Percentiles rank a stretch among this genome's conserved stretches.
phyloP scores from a whole-genome alignment of 208 protist species.

The Wallacemonas sp. region DNA sequence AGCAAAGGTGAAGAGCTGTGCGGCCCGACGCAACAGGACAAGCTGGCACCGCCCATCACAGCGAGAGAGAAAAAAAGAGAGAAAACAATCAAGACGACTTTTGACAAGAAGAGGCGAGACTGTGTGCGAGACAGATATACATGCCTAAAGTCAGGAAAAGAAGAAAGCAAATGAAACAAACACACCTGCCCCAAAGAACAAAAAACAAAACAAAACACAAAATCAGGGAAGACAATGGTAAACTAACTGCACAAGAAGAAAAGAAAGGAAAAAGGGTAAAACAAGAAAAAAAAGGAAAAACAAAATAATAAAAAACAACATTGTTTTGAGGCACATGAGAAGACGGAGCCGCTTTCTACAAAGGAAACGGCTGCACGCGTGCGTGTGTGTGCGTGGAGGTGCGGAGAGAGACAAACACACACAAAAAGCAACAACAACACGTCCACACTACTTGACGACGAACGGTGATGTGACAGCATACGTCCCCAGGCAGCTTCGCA shows the following conservation, averaged over 20 bases:
- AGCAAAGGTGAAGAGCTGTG: neutral
- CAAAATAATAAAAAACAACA: neutral
- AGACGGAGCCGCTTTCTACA: too few relatives aligned
- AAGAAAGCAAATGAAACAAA: neutral
- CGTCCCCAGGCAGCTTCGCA: too few relatives aligned
- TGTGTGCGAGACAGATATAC: neutral
- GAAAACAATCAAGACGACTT: neutral
- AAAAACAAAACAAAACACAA: conserved; percentile 9
- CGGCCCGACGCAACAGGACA: too few relatives aligned
- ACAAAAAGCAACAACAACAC: conserved; percentile 2
- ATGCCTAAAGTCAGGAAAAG: neutral
- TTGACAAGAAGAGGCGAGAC: too few relatives aligned
- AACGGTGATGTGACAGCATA: too few relatives aligned
- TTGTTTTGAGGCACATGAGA: too few relatives aligned
- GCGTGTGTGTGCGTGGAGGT: too few relatives aligned
- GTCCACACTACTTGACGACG: neutral
- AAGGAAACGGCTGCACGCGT: too few relatives aligned
- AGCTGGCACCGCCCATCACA: too few relatives aligned
- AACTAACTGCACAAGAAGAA: too few relatives aligned
- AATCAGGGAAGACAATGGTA: conserved; percentile 12
- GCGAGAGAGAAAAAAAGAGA: neutral
- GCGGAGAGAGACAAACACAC: conserved; percentile 17
- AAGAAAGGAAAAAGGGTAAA: neutral
- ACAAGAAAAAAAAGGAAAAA: neutral
- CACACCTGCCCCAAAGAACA: neutral